Evolutionary conservation across 2,329 filamentous ascomycete genomes (phyloP), one percentile per base, ranked within the genome.

Genomic region (Teratosphaeria viscida): DNA sequence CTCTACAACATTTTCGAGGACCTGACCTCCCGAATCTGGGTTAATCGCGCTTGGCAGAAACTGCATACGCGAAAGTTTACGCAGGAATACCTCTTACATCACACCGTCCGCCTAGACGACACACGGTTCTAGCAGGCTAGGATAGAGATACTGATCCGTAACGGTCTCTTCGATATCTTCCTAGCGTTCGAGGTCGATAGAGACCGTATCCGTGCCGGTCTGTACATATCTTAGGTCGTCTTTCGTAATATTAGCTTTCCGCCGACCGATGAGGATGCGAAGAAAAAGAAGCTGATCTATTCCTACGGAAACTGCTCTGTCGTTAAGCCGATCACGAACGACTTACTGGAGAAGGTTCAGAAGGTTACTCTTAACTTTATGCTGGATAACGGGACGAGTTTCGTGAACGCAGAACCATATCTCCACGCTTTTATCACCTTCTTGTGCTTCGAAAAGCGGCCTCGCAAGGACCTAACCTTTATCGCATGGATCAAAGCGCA

Each of bases 111-210:
- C 11, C 23, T 56, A 5, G 10, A 35, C 3, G 58, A 57, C 16
- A 14, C 8, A 5, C 39, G 29, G 2, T 47, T 63, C n/a, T 35
- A 55, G 23, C 59, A 58, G 35, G 61, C 60, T 1, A 35, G 7
- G 5, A 47, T 60, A 11, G 29, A 56, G 14, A 37, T 59, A 16
- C 55, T 63, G 4, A 60, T 63, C 32, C 5, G 7, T 0, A 57
- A 63, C 55, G 61, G 61, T 1, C 57, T 63, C 8, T 61, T 49
- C 60, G 52, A 60, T 5, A 52, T 63, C 32, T 58, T 61, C 19
- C 59, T 56, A 5, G 34, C 35, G 12, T 59, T 63, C 35, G 2
- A 55, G 1, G 49, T 47, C 2, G 59, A 57, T 0, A 16, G 23
- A 1, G 35, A 57, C 12, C 49, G 58, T 14, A n/a, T 39, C 14